Base-by-base conservation (phyloP, 192 early-diverging fungal genomes). In the Coemansia sp. region DNA sequence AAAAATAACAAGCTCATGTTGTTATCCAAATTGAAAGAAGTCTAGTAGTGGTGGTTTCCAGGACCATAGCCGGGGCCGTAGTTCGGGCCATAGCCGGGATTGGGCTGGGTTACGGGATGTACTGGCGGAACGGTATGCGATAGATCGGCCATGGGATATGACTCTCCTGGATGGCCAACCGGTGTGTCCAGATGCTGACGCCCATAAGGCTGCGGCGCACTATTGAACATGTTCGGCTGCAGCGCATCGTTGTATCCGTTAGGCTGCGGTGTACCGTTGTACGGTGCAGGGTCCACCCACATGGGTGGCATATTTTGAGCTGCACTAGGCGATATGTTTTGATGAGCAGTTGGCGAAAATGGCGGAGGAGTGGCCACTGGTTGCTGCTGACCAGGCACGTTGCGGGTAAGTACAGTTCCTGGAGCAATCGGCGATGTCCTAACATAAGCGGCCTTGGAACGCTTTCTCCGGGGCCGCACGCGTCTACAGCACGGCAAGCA, bases 401-500 rank as follows among this genome's bases (percentile, higher is more conserved):
- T 39, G 37, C 37, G 37, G 2, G 37, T 39, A 10, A 39, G 37
- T n/a, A 39, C 37, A 39, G 37, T 6, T 12, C 37, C 37, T 12
- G 37, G 37, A 6, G 41, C 53, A 32, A 36, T 46, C 8, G 28
- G 51, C 39, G 38, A 44, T 8, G 40, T 6, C 10, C 31, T n/a
- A 4, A 23, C 40, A 36, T 11, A 15, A 15, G 15, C 48, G 26
- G 1, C 10, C 32, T 50, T 50, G 15, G 28, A 30, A 32, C 48
- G 48, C 48, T 36, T 50, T 14, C 48, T 28, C 45, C 30, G 15
- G n/a, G 48, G 61, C 21, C 72, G 66, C 31, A 38, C 17, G 21
- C 58, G 52, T 5, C 58, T 28, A 46, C 73, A 76, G 56, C 73
- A 76, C 32, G 58, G 20, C 21, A 66, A 59, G 66, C 60, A 79